Conservation (phyloP, 805 yeast genomes). For the Sungouiozyma ichnusensis region DNA sequence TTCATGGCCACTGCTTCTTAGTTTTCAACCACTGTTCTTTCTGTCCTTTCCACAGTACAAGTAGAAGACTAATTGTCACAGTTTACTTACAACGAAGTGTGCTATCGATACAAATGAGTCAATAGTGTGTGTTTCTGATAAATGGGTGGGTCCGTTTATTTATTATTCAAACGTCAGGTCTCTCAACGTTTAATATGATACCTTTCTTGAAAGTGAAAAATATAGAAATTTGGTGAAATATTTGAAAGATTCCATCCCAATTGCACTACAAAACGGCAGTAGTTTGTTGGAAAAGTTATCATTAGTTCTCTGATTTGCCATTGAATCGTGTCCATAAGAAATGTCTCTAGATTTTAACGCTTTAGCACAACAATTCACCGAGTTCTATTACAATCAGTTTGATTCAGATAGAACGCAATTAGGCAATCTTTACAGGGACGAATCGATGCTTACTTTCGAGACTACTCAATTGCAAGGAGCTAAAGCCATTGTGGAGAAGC, state of each 20-base stretch:
- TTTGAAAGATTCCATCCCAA: not conserved
- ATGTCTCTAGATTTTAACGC: slow-evolving; percentile 37
- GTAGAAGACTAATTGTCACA: too few species aligned
- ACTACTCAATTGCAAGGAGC: slow-evolving; percentile 92
- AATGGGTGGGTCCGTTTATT: not conserved
- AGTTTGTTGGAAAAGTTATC: too few species aligned
- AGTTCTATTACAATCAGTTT: slow-evolving; percentile 90
- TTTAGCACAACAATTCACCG: slow-evolving; percentile 70
- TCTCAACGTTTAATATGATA: not conserved
- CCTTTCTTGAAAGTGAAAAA: not conserved
- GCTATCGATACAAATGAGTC: too few species aligned
- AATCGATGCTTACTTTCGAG: slow-evolving; percentile 96
- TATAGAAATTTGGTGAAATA: not conserved
- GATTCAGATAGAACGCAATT: slow-evolving; percentile 86
- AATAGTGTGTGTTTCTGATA: too few species aligned
- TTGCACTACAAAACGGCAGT: too few species aligned
- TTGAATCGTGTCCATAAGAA: not conserved
- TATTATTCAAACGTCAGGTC: not conserved
- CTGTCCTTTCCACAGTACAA: too few species aligned
- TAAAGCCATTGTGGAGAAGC: slow-evolving; percentile 83
- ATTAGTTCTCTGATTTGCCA: too few species aligned
- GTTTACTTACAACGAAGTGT: too few species aligned
- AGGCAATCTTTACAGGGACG: slow-evolving; percentile 90
- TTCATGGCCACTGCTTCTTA: slow-evolving; percentile 17
- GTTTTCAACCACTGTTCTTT: too few species aligned